Evolutionary conservation across 768 basidiomycete species (phyloP), one percentile per base, ranked within the genome.

Genomic region (Hebeloma cylindrosporum): DNA sequence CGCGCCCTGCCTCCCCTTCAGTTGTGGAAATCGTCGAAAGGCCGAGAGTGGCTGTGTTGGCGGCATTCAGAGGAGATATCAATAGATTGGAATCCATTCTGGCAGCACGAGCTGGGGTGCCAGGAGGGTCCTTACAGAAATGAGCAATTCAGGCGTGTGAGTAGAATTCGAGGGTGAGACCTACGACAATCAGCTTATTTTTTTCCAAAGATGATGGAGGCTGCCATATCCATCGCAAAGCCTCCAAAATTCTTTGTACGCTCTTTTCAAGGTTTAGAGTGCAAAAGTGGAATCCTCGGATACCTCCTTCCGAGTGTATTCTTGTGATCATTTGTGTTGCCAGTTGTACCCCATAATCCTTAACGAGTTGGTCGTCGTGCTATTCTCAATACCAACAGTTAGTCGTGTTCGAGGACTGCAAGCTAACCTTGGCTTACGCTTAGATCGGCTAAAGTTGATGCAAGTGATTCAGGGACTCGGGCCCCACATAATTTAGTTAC

Each of bases 181-280:
- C 26, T 61, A 88, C 88, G 32, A 74, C 72, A 47, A 91, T 90
- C 27, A 89, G 74, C 58, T 73, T 82, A 59, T 90, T 89, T 27
- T 70, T 77, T 28, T 56, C 49, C 2, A 60, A 52, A n/a, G 67
- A 64, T 29, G 67, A 58, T 16, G 68, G 28, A 16, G 43, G 10
- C 16, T 26, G 61, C 13, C 72, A 73, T 20, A 78, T 73, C 92
- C 93, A 95, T 31, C 76, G 71, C 16, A 99, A 76, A 18, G 65
- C 72, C 57, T 95, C 92, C 38, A 98, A 69, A 7, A 97, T 82
- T 10, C 83, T 79, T 43, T 86, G 84, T 2, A 98, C 86, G 55
- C 93, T 95, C 72, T 92, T 95, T 63, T 99, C 96, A 7, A 99
- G 80, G 65, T 99, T 99, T 47, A 99, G 75, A 1, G 96, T 99